Base-by-base conservation (phyloP, 2,329 filamentous ascomycete species). In the Colletotrichum sidae region DNA sequence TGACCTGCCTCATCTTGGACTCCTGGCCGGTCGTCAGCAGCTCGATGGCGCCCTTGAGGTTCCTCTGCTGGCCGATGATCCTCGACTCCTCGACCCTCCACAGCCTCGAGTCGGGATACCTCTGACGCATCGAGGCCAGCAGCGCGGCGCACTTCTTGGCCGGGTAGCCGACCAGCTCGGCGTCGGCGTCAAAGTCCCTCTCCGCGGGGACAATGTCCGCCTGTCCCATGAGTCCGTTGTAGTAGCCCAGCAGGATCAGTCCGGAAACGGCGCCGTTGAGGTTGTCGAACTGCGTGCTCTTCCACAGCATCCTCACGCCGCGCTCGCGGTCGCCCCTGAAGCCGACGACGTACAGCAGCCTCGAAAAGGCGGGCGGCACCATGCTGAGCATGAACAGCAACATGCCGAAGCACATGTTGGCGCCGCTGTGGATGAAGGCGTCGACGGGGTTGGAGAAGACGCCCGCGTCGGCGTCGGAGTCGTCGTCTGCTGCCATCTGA, bases 181-280 rank as follows among this genome's bases (percentile, higher is more conserved):
- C 83, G 12, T 87, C 83, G 5, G 78, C 78, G 34, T 84, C 79
- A 53, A 85, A 67, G 69, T 89, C 86, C 2, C 83, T 78, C 17
- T 87, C 83, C 1, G 81, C 84, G 0, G 92, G 90, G 13, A 97
- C 83, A 60, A 99, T 97, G 74, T 99, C 96, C 67, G 93, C 93
- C 70, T 93, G 91, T 2, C 92, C 92, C 13, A 96, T 85, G 38
- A 97, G 86, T 6, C 91, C 92, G 74, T 97, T 97, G 79, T 97
- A 97, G 77, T 94, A 98, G 1, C 88, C 90, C 13, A 98, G 84
- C 0, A 97, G 81, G 34, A 93, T 86, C 45, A 98, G 84, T 0
- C 91, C 93, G 0, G 94, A 90, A 74, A 98, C 90, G 7, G 92
- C 95, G n/a, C 94, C 95, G 73, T 97, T 96, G 72, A 98, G 87